Evolutionary conservation across 139 green algal genomes (phyloP), one percentile per base, ranked within the genome.

Genomic region (Chlamydomonas incerta): DNA sequence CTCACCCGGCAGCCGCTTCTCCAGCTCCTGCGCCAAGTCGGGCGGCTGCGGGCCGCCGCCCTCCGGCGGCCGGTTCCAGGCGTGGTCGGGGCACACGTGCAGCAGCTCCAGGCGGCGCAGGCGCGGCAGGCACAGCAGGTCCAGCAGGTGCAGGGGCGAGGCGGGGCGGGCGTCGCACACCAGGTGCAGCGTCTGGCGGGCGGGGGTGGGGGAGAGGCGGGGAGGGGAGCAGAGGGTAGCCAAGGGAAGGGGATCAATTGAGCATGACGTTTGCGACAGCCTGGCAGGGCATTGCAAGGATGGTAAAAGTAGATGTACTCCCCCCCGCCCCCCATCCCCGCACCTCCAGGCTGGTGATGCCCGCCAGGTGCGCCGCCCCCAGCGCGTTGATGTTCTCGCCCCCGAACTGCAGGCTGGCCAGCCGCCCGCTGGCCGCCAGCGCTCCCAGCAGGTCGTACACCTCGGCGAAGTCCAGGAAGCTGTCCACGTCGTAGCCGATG

Each of bases 401-500:
- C 3, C 77, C 77, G 21, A 83, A 83, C 46, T 74, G 77, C 41
- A 83, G 63, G 46, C 77, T 74, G 28, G 46, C 63, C 63, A 83
- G 77, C 46, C 72, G 63, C 6, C 52, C 50, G 47, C 67, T 46
- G 28, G 20, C 37, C 57, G 65, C 63, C 41, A 83, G 63, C n/a
- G 77, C 66, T 4, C 63, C 77, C 20, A 83, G 62, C 77, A 83
- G 65, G 31, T 83, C 77, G 46, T 83, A 83, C 63, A 83, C 77
- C 65, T 76, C 66, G 34, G 63, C 50, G 24, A 85, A 77, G 33
- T 85, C 80, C 67, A 85, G 80, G 68, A 85, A 85, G 21, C 67
- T 77, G 52, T 85, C 80, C 80, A 85, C 80, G 31, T 85, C 80
- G 33, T 85, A 85, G 11, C 80, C 80, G 66, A 85, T 85, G 33